A percentile compares a stretch with the other conserved stretches of the same genome.
phyloP scores from a whole-genome alignment of 768 basidiomycete species.

The Mycena kentingensis region DNA sequence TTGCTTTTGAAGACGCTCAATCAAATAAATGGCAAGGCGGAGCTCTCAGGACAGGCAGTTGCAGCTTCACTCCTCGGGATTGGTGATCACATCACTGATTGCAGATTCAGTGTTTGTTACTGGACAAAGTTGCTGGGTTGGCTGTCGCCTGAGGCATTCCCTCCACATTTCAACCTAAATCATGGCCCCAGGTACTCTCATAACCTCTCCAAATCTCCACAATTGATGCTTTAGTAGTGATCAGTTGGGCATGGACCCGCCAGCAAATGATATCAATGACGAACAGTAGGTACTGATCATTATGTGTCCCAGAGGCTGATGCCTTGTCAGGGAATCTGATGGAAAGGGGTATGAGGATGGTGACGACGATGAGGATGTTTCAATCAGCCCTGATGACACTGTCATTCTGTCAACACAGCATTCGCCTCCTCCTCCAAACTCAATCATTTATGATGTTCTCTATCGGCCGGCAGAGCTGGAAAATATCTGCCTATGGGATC shows the following conservation, averaged over 20 bases:
- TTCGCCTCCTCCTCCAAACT: not conserved
- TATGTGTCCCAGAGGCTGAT: too few relatives aligned
- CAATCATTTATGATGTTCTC: conserved; percentile 6
- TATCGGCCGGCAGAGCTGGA: conserved; percentile 7
- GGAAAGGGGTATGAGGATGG: too few relatives aligned
- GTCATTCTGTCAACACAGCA: not conserved
- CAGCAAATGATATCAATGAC: too few relatives aligned
- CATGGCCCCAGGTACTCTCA: not conserved
- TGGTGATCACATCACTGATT: conserved; percentile 11
- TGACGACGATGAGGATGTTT: not conserved
- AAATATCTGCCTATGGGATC: conserved; percentile 13
- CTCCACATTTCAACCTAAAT: not conserved
- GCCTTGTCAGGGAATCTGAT: too few relatives aligned
- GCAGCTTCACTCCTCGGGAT: conserved; percentile 11
- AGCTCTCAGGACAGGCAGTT: conserved; percentile 17
- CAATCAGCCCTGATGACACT: not conserved
- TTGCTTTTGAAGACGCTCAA: conserved; percentile 15
- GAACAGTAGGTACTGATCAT: too few relatives aligned
- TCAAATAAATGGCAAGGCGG: conserved; percentile 12
- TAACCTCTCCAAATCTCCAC: too few relatives aligned
- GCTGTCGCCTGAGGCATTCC: conserved; percentile 4
- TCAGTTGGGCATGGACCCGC: too few relatives aligned
- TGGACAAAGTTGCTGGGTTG: conserved; percentile 13
- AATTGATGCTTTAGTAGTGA: too few relatives aligned
- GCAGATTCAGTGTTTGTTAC: conserved; percentile 7